Evolutionary conservation across 306 rosid genomes (phyloP), one percentile per base, ranked within the genome.

Genomic region (Leucaena leucocephala): DNA sequence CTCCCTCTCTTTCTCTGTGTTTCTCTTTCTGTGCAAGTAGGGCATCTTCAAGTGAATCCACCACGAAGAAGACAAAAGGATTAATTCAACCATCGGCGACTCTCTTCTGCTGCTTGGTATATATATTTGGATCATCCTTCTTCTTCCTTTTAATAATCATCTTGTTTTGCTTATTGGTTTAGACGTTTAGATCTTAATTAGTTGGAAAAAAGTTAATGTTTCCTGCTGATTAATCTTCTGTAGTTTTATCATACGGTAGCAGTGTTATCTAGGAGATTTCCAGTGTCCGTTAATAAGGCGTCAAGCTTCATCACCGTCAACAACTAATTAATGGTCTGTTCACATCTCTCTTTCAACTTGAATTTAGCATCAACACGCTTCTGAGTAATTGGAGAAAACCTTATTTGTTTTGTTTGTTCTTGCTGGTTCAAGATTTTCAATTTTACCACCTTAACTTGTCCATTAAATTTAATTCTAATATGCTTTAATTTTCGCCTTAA

Each of bases 1-100:
- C 7, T 55, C 13, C 3, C 64, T 13, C 72, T 75, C 34, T 55
- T 38, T 61, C 50, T 77, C 69, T 71, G 8, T 17, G 1, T 4
- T 4, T 43, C 68, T 77, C 70, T 80, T 52, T 54, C 76, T 19
- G 21, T 66, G 69, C 49, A 52, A 1, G 62, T 83, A 84, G 89
- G 89, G 84, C 78, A 83, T 79, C 68, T 82, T 80, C 82, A 82
- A 61, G 54, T 68, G 73, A 68, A 43, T 68, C 55, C 8, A 68
- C 55, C 38, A 68, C 55, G 73, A 68, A 68, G 73, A 75, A 63
- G 74, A 71, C 4, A 6, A 48, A 19, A 35, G 21, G 64, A 40
- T 27, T 27, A 27, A 27, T 16, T 76, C 78, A 40, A 48, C 39
- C 38, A n/a, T 17, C 13, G 72, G 15, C 62, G 59, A 22, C 22